Percentiles rank a stretch among this genome's conserved stretches.
Evolutionary conservation across 2,329 filamentous ascomycete genomes (phyloP).

Genomic region (Exserohilum turcica): DNA sequence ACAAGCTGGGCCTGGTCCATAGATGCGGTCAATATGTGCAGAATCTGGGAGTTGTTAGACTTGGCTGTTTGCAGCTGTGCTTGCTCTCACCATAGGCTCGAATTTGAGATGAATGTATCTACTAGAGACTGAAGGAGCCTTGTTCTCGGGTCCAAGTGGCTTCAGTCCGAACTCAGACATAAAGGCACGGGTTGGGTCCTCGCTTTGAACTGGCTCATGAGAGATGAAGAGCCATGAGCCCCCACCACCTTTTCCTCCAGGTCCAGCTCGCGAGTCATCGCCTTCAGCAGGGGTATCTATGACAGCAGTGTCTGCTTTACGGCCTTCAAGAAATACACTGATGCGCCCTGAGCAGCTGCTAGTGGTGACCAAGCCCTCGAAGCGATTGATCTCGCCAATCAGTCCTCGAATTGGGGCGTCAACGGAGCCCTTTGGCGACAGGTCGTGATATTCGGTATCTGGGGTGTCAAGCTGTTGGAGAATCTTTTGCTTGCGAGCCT

Average conservation of each 20-base stretch:
- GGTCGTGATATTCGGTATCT: conserved; percentile 74
- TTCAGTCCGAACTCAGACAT: conserved; percentile 49
- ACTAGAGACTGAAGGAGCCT: conserved; percentile 31
- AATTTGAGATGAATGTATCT: conserved; percentile 82
- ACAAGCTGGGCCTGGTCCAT: conserved; percentile 74
- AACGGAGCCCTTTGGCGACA: conserved; percentile 86
- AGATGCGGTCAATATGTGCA: conserved; percentile 83
- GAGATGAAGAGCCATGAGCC: conserved; percentile 85
- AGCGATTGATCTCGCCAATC: conserved; percentile 76
- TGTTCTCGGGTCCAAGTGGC: conserved; percentile 1
- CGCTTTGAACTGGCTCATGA: conserved; percentile 68
- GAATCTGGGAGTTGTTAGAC: conserved; percentile 65
- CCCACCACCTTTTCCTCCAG: conserved; percentile 82
- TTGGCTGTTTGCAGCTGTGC: not conserved
- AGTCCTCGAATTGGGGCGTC: conserved; percentile 78
- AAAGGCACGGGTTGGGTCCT: conserved; percentile 17
- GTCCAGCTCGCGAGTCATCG: conserved; percentile 57
- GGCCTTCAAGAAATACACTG: conserved; percentile 85
- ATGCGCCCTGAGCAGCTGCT: conserved; percentile 90
- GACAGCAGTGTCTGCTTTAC: conserved; percentile 50
- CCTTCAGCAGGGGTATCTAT: conserved; percentile 15
- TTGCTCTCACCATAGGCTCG: conserved; percentile 79
- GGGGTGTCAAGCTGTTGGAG: conserved; percentile 71
- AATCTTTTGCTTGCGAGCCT: conserved; percentile 71
- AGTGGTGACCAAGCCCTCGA: conserved; percentile 82